A percentile compares a stretch with the other conserved stretches of the same genome.
phyloP scores from a whole-genome alignment of 176 grass and related monocot species.

The Areca catechu region DNA sequence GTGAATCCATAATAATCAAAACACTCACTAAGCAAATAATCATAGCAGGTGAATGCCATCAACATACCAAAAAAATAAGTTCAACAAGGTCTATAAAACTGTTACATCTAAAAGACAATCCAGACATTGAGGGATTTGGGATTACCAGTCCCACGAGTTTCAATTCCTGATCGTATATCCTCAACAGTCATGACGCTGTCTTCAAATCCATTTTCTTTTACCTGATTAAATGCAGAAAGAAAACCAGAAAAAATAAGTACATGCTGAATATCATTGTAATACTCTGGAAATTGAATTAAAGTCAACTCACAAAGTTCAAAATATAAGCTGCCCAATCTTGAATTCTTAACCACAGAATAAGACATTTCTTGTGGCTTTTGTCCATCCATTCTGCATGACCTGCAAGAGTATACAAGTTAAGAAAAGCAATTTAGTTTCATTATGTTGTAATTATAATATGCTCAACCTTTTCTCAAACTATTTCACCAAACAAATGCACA shows the following conservation, averaged over 20 bases:
- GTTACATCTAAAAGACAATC: not conserved
- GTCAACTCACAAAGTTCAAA: constrained; percentile 63
- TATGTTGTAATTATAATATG: no score
- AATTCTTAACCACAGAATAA: constrained; percentile 88
- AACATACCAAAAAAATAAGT: no score
- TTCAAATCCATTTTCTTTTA: constrained; percentile 87
- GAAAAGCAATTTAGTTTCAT: no score
- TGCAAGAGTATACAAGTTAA: constrained; percentile 11
- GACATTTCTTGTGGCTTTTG: constrained; percentile 89
- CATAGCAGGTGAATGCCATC: no score
- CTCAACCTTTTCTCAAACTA: no score
- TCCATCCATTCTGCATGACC: constrained; percentile 89
- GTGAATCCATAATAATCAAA: no score
- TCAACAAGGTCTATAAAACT: no score
- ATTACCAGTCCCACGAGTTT: constrained; percentile 82
- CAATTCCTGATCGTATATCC: constrained; percentile 89
- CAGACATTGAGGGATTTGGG: not conserved
- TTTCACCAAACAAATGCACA: no score
- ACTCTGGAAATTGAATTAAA: no score
- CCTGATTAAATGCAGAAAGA: constrained; percentile 30
- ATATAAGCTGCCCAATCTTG: constrained; percentile 94
- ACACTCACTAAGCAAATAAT: no score
- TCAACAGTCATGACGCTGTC: constrained; percentile 76
- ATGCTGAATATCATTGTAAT: no score
- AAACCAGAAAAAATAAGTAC: not conserved